Evolutionary conservation across 176 grass and related monocot genomes (phyloP).

Genomic region (Aegilops speltoides): DNA sequence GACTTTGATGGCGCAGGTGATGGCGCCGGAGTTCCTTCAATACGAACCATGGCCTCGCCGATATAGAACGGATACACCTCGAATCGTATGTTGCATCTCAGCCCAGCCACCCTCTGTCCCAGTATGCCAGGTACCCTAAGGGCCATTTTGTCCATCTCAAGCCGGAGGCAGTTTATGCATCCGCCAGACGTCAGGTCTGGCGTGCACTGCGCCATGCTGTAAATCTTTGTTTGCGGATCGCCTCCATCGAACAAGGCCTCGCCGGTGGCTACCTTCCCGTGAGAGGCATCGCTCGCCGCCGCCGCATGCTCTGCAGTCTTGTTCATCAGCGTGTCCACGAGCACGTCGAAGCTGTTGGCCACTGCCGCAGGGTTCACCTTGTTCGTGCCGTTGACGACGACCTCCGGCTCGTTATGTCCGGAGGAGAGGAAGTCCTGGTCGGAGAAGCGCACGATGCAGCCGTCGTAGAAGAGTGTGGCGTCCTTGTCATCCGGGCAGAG

Average conservation of each 20-base stretch:
- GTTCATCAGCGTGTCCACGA: conserved; percentile 15
- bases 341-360: not conserved
- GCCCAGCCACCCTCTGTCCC: conserved; percentile 8
- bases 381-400: not conserved
- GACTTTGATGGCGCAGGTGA: not conserved
- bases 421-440: conserved; percentile 38
- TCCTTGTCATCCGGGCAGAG: conserved; percentile 12
- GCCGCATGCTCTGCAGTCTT: conserved; percentile 1
- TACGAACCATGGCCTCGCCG: conserved; percentile 13
- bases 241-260: conserved; percentile 29
- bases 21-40: not conserved
- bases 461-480: conserved; percentile 43
- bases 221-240: conserved; percentile 16
- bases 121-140: not conserved
- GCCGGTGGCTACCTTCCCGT: conserved; percentile 4
- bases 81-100: conserved; percentile 22
- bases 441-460: conserved; percentile 55
- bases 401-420: not conserved
- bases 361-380: not conserved
- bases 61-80: conserved; percentile 33
- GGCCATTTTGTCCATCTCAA: not conserved
- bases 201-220: conserved; percentile 55
- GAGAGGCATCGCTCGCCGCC: conserved; percentile 8
- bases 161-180: not conserved
- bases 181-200: not conserved